phyloP scores from a whole-genome alignment of 768 basidiomycete species.

The Russula emetica region DNA sequence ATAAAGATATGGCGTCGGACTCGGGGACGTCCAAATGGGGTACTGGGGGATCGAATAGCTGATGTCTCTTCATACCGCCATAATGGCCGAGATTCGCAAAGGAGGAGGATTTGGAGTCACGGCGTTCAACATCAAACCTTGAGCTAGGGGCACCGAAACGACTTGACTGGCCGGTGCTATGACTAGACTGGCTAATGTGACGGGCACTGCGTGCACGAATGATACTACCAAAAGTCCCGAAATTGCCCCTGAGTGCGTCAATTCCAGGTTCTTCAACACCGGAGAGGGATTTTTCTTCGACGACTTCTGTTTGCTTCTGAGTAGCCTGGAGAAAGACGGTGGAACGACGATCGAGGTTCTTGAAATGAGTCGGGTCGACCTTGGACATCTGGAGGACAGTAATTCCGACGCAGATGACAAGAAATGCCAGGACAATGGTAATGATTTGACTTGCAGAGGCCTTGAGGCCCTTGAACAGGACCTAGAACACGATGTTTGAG shows the following conservation, averaged over 20 bases:
- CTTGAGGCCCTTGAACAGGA: constrained; percentile 85
- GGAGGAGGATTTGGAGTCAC: constrained; percentile 35
- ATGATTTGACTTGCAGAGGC: constrained; percentile 75
- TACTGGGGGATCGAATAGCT: constrained; percentile 86
- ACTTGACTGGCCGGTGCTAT: constrained; percentile 31
- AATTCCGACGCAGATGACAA: constrained; percentile 89
- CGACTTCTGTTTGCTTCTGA: constrained; percentile 58
- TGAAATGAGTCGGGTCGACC: constrained; percentile 79
- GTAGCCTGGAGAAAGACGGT: constrained; percentile 91
- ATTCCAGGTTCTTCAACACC: constrained; percentile 88
- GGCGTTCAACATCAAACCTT: constrained; percentile 44
- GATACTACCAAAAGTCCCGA: constrained; percentile 88
- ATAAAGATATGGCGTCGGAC: constrained; percentile 40
- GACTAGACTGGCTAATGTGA: constrained; percentile 40
- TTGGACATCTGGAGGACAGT: constrained; percentile 94
- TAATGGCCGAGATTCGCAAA: constrained; percentile 5
- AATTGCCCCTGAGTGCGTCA: constrained; percentile 85
- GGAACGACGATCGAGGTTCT: constrained; percentile 76
- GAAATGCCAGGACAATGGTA: constrained; percentile 88
- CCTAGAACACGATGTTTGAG: constrained; percentile 37
- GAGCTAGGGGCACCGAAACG: constrained; percentile 1
- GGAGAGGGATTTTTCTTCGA: constrained; percentile 59
- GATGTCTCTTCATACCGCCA: constrained; percentile 65
- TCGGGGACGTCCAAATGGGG: constrained; percentile 40
- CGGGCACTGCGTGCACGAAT: constrained; percentile 44